Conservation (phyloP, 768 basidiomycete genomes). For the Pulveroboletus sp. region DNA sequence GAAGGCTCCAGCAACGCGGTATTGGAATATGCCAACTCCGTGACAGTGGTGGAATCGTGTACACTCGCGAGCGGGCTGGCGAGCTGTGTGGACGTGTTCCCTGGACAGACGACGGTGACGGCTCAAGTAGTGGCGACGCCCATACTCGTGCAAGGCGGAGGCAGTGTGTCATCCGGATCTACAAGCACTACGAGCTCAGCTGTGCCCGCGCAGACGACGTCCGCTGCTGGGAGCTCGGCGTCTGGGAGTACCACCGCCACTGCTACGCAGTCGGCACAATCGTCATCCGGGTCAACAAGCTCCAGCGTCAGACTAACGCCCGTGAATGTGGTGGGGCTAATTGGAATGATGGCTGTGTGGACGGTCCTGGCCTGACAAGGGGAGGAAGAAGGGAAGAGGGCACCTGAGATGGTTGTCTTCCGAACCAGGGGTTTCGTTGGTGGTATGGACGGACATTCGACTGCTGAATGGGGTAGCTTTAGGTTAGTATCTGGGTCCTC, state of each 20-base stretch:
- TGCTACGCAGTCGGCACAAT: background rate
- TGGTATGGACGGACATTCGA: background rate
- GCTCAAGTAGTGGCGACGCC: background rate
- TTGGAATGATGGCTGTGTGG: slow-evolving; percentile 2
- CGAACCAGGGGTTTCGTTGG: background rate
- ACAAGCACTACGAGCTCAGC: background rate
- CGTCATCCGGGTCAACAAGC: background rate
- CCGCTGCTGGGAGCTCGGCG: slow-evolving; percentile 2
- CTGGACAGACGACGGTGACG: background rate
- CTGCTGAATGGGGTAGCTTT: too few relatives aligned
- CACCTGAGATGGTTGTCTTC: slow-evolving; percentile 2
- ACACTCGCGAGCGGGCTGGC: background rate
- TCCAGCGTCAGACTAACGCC: slow-evolving; percentile 1
- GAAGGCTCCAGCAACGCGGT: background rate
- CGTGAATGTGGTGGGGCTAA: background rate
- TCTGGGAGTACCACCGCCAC: background rate
- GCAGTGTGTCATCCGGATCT: background rate
- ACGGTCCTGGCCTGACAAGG: background rate
- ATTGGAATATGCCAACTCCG: background rate
- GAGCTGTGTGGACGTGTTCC: background rate
- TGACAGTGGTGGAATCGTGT: background rate
- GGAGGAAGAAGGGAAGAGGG: background rate
- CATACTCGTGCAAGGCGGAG: slow-evolving; percentile 12
- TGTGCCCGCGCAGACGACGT: background rate
- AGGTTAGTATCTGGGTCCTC: too few relatives aligned